A percentile compares a stretch with the other conserved stretches of the same genome.
Conservation (phyloP, 768 basidiomycete species). For the Terana coerulea region DNA sequence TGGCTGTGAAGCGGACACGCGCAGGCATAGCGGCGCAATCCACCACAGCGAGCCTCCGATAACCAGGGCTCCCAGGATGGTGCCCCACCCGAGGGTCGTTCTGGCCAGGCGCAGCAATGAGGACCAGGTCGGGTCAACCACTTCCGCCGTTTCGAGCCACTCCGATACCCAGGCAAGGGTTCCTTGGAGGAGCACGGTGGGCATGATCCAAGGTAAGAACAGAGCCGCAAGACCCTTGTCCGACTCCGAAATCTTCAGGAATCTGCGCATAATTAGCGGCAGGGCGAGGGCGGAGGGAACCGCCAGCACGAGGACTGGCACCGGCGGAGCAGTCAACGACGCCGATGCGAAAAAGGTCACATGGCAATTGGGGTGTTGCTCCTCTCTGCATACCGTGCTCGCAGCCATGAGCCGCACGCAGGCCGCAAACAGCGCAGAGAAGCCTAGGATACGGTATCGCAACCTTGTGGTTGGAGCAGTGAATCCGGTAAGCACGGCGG, state of each 20-base stretch:
- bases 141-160: conserved; percentile 59
- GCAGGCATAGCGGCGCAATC: conserved; percentile 68
- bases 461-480: conserved; percentile 66
- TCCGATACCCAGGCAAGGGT: conserved; percentile 78
- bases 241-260: conserved; percentile 66
- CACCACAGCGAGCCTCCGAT: conserved; percentile 68
- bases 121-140: conserved; percentile 39
- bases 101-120: conserved; percentile 46
- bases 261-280: conserved; percentile 52
- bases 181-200: conserved; percentile 55
- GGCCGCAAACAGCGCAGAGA: conserved; percentile 59
- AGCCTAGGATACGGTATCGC: conserved; percentile 71
- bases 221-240: conserved; percentile 68
- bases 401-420: conserved; percentile 73
- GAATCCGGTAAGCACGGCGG: conserved; percentile 57
- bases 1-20: conserved; percentile 37
- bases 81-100: conserved; percentile 58
- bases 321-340: conserved; percentile 61
- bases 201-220: conserved; percentile 57
- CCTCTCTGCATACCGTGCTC: conserved; percentile 91
- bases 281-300: conserved; percentile 51
- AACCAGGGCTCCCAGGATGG: conserved; percentile 47
- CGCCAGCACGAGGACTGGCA: conserved; percentile 52
- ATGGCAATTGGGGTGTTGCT: conserved; percentile 86
- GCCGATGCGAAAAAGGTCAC: conserved; percentile 87